A percentile compares a stretch with the other conserved stretches of the same genome.
phyloP scores from a whole-genome alignment of 495 filamentous ascomycete genomes.

The Penicillium chermesinum region DNA sequence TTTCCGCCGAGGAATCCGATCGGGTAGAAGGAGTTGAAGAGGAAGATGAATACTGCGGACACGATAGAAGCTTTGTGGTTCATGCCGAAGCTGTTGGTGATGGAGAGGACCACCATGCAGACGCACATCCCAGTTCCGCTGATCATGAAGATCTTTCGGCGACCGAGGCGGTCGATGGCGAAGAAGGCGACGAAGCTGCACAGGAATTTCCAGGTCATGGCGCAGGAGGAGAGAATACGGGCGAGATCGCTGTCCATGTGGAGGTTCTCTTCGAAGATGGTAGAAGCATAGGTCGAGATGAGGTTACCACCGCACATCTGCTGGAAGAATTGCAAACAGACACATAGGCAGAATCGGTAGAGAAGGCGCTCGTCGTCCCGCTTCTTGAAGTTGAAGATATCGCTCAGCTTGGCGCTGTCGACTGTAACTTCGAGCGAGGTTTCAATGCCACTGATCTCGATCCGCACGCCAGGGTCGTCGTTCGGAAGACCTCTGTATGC shows the following conservation, averaged over 20 bases:
- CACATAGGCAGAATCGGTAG: constrained; percentile 31
- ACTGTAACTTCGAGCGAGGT: constrained; percentile 28
- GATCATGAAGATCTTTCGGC: constrained; percentile 50
- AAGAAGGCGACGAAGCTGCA: constrained; percentile 46
- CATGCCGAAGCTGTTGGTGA: constrained; percentile 32
- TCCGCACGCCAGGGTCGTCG: constrained; percentile 23
- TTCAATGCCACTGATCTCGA: constrained; percentile 39
- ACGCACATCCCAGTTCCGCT: constrained; percentile 45
- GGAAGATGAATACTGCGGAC: constrained; percentile 50
- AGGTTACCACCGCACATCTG: constrained; percentile 38
- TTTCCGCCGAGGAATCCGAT: constrained; percentile 53
- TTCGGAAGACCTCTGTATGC: constrained; percentile 24
- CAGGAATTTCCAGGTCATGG: constrained; percentile 49
- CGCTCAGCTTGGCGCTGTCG: constrained; percentile 15
- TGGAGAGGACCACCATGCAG: constrained; percentile 45
- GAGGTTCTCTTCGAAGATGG: constrained; percentile 33
- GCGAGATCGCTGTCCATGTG: constrained; percentile 21
- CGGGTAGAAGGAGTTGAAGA: constrained; percentile 57
- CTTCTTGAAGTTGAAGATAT: constrained; percentile 18
- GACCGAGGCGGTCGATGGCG: constrained; percentile 49
- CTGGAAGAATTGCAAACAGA: constrained; percentile 41
- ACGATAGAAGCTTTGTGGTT: constrained; percentile 31
- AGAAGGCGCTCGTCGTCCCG: constrained; percentile 25
- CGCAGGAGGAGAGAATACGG: constrained; percentile 28
- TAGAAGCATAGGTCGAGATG: constrained; percentile 30